These are phyloP conservation scores for Intubia oerlemansii DNA, from an alignment of 2,329 filamentous ascomycete genomes.

Conservation along the genomic window DNA sequence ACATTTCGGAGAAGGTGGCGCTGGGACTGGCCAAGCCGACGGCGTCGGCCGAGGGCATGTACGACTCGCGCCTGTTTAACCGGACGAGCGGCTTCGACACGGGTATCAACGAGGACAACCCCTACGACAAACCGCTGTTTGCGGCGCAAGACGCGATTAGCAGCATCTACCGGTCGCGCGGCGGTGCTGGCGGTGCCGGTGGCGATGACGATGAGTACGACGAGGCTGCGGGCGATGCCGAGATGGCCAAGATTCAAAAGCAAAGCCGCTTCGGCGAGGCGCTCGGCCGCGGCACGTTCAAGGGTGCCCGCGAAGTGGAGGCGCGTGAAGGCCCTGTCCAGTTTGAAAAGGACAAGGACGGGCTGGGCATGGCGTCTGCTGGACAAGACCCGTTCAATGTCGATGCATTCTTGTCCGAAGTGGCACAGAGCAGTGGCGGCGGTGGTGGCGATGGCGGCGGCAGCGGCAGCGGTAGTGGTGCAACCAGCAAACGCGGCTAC, in stretches of 20 bases:
- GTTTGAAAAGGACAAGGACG: slow-evolving; percentile 60
- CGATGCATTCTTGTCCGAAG: slow-evolving; percentile 79
- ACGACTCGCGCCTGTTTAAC: slow-evolving; percentile 89
- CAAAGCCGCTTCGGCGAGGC: slow-evolving; percentile 67
- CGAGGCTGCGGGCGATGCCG: slow-evolving; percentile 54
- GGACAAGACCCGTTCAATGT: slow-evolving; percentile 69
- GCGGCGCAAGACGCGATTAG: slow-evolving; percentile 87
- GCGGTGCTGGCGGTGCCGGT: slow-evolving; percentile 53
- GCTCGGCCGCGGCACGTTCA: slow-evolving; percentile 76
- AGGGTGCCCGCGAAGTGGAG: slow-evolving; percentile 68
- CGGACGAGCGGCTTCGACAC: slow-evolving; percentile 76
- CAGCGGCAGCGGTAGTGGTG: neutral
- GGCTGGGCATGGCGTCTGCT: slow-evolving; percentile 1
- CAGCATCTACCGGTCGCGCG: slow-evolving; percentile 73
- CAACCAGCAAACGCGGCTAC: slow-evolving; percentile 45
- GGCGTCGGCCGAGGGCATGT: slow-evolving; percentile 83
- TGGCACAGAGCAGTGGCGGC: slow-evolving; percentile 25
- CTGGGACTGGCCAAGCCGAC: slow-evolving; percentile 89
- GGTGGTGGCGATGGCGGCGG: slow-evolving; percentile 6
- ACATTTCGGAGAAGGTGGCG: slow-evolving; percentile 93
- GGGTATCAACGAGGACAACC: slow-evolving; percentile 93
- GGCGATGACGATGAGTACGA: slow-evolving; percentile 60
- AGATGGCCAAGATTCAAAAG: slow-evolving; percentile 78
- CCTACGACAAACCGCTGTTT: slow-evolving; percentile 93
- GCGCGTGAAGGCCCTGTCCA: slow-evolving; percentile 79